These are phyloP conservation scores for Angomonas deanei DNA, from an alignment of 208 protist species.

Conservation along the genomic window DNA sequence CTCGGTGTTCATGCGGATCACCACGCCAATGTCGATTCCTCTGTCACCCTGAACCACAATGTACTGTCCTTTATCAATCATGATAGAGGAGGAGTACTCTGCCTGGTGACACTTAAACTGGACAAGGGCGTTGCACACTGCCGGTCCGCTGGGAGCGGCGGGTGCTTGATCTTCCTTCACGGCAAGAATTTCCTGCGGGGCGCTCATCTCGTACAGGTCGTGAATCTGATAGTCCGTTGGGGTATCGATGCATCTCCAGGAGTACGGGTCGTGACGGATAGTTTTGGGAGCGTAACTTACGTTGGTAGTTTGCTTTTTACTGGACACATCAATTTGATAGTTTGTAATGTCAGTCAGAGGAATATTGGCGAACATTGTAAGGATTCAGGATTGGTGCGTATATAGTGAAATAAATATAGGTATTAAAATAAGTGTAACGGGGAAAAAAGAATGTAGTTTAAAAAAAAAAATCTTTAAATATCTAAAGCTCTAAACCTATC, in stretches of 20 bases:
- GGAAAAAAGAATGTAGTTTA: too few species aligned
- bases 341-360: constrained; percentile 77
- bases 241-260: constrained; percentile 53
- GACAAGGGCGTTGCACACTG: constrained; percentile 50
- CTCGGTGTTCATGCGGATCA: constrained; percentile 63
- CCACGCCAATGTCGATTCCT: constrained; percentile 87
- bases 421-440: too few species aligned
- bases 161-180: constrained; percentile 35
- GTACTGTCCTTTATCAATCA: constrained; percentile 67
- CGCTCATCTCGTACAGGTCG: background rate
- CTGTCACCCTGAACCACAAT: constrained; percentile 85
- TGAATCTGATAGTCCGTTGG: background rate
- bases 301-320: constrained; percentile 5
- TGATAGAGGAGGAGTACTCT: constrained; percentile 57
- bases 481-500: too few species aligned
- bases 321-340: constrained; percentile 21
- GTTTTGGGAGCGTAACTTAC: background rate
- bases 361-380: constrained; percentile 16
- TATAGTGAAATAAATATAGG: background rate
- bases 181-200: constrained; percentile 25
- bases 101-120: constrained; percentile 88
- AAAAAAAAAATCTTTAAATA: background rate
- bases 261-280: constrained; percentile 65
- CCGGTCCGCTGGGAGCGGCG: constrained; percentile 14
- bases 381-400: background rate